A percentile compares a stretch with the other conserved stretches of the same genome.
Conservation (phyloP, 768 basidiomycete species). For the Termitomyces sp. region DNA sequence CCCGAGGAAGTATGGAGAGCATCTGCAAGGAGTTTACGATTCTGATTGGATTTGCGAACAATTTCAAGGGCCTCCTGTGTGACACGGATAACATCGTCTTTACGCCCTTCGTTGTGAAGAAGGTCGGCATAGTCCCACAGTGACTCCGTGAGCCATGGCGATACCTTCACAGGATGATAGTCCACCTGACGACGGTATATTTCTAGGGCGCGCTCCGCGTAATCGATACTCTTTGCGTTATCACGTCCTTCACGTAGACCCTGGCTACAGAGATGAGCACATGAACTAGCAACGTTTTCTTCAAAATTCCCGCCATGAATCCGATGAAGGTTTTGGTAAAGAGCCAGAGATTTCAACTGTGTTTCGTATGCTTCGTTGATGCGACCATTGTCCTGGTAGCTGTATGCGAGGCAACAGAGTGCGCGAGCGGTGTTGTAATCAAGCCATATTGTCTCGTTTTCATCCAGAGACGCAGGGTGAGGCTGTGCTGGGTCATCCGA, state of each 20-base stretch:
- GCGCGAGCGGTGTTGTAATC: slow-evolving; percentile 14
- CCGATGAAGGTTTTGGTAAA: neutral
- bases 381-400: slow-evolving; percentile 6
- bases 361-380: slow-evolving; percentile 11
- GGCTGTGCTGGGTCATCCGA: neutral
- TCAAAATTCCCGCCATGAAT: slow-evolving; percentile 2
- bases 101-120: slow-evolving; percentile 2
- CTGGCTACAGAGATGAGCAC: slow-evolving; percentile 8
- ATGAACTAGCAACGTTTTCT: slow-evolving; percentile 9
- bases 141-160: slow-evolving; percentile 3
- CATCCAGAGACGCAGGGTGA: slow-evolving; percentile 1
- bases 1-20: slow-evolving; percentile 7
- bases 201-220: slow-evolving; percentile 7
- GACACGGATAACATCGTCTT: slow-evolving; percentile 6
- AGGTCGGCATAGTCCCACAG: slow-evolving; percentile 13
- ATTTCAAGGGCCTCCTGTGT: slow-evolving; percentile 10
- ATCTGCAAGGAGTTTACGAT: slow-evolving; percentile 11
- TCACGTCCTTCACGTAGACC: slow-evolving; percentile 2
- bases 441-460: slow-evolving; percentile 9
- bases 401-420: slow-evolving; percentile 6
- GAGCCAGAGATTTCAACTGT: slow-evolving; percentile 1
- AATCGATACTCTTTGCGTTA: neutral
- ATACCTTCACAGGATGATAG: slow-evolving; percentile 5
- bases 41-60: slow-evolving; percentile 7
- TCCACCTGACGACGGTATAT: slow-evolving; percentile 6